Percentiles rank a stretch among this genome's conserved stretches.
Conservation (phyloP, 1,139 yeast species). For the Kluyveromyces marxianus region DNA sequence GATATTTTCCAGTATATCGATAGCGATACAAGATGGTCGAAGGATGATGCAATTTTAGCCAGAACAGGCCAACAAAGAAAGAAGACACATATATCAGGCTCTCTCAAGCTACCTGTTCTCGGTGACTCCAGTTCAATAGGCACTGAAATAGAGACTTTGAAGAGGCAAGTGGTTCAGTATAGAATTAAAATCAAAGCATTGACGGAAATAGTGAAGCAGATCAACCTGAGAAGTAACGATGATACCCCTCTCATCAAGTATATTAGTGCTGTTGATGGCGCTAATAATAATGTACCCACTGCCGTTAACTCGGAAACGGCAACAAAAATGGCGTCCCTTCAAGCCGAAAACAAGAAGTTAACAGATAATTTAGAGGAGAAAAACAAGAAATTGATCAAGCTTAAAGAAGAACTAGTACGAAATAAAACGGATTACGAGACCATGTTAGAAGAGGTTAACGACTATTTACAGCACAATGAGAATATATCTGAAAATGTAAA, state of each 20-base stretch:
- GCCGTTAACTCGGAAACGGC: background rate
- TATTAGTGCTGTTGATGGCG: constrained; percentile 7
- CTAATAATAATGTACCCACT: background rate
- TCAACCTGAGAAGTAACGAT: constrained; percentile 21
- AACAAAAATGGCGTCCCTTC: constrained; percentile 7
- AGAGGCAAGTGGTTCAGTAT: constrained; percentile 31
- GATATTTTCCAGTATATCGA: background rate
- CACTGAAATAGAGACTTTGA: constrained; percentile 11
- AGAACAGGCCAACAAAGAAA: no score
- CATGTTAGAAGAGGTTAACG: constrained; percentile 28
- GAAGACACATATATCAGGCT: no score
- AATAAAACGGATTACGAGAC: constrained; percentile 24
- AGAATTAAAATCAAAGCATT: constrained; percentile 31
- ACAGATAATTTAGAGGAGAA: constrained; percentile 17
- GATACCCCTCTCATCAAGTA: background rate
- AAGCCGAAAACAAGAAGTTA: constrained; percentile 17
- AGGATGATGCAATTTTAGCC: background rate
- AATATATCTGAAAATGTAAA: constrained; percentile 27
- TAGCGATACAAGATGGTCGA: background rate
- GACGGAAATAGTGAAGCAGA: constrained; percentile 30
- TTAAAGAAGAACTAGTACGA: constrained; percentile 21
- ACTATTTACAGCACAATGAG: constrained; percentile 27
- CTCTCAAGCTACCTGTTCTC: background rate
- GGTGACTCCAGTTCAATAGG: background rate
- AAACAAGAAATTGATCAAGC: constrained; percentile 8